A percentile compares a stretch with the other conserved stretches of the same genome.
These are phyloP conservation scores for Cucurbita ficifolia DNA, from an alignment of 306 rosid species.

Conservation along the genomic window DNA sequence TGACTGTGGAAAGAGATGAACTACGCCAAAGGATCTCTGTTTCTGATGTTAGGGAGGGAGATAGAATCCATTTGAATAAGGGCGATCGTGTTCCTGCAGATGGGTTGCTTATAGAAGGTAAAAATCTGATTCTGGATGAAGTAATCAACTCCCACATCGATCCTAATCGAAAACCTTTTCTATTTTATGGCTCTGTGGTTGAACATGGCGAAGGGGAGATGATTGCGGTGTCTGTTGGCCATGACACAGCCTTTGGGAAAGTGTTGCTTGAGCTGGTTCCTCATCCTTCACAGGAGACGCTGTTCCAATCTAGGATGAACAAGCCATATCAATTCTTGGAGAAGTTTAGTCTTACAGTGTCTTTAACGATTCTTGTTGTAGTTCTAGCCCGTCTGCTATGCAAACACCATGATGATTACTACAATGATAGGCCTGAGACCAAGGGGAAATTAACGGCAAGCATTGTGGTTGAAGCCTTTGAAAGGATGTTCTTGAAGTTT, in stretches of 20 bases:
- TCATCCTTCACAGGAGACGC: conserved; percentile 1
- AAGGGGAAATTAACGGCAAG: conserved; percentile 37
- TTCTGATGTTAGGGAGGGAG: conserved; percentile 29
- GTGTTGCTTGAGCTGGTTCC: background rate
- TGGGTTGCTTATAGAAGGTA: conserved; percentile 27
- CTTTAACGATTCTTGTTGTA: conserved; percentile 18
- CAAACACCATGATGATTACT: conserved; percentile 16
- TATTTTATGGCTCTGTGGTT: conserved; percentile 37
- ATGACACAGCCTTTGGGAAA: conserved; percentile 3
- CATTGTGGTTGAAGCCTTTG: conserved; percentile 12
- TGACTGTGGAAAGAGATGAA: conserved; percentile 21
- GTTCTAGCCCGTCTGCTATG: conserved; percentile 28
- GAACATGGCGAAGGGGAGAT: conserved; percentile 29
- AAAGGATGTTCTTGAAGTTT: conserved; percentile 20
- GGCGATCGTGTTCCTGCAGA: conserved; percentile 45
- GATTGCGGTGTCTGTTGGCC: conserved; percentile 34
- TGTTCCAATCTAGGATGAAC: conserved; percentile 32
- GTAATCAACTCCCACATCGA: conserved; percentile 10
- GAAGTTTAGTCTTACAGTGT: conserved; percentile 17
- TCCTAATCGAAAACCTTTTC: conserved; percentile 28
- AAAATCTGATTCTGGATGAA: conserved; percentile 16
- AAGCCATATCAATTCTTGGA: conserved; percentile 26
- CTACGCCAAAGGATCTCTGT: background rate
- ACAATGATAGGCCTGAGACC: conserved; percentile 30
- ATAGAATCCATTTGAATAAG: conserved; percentile 16